Evolutionary conservation across 2,329 filamentous ascomycete genomes (phyloP).

Genomic region (Beauveria sp.): DNA sequence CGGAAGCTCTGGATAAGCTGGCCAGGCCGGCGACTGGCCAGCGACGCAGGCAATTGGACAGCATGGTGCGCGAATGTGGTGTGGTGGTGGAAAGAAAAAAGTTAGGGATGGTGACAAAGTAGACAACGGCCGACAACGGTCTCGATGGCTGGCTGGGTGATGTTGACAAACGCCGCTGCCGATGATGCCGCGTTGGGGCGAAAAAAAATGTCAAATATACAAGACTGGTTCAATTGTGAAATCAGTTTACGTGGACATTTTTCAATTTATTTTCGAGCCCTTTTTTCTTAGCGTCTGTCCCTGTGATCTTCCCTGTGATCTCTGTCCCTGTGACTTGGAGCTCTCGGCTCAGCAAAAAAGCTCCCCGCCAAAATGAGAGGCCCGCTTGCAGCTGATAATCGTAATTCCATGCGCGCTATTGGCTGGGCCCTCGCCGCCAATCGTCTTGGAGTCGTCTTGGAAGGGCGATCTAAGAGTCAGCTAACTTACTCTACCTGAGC

Average conservation of each 20-base stretch:
- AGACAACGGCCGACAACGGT: constrained; percentile 18
- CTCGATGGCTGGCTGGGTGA: constrained; percentile 14
- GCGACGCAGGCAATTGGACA: constrained; percentile 21
- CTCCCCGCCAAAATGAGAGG: constrained; percentile 3
- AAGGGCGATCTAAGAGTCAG: too few relatives aligned
- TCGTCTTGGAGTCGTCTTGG: background rate
- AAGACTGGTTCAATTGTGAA: too few relatives aligned
- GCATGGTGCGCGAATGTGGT: constrained; percentile 16
- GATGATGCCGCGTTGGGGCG: background rate
- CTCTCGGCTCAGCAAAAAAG: background rate
- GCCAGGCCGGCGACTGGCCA: constrained; percentile 17
- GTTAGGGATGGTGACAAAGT: constrained; percentile 11
- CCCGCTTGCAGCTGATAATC: constrained; percentile 9
- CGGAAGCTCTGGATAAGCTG: constrained; percentile 19
- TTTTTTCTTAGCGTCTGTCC: constrained; percentile 20
- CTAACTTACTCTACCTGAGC: too few relatives aligned
- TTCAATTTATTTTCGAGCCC: constrained; percentile 1
- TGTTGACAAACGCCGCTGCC: background rate
- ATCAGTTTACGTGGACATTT: background rate
- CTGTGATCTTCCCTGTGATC: constrained; percentile 30
- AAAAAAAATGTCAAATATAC: background rate
- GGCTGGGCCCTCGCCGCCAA: background rate
- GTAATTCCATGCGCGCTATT: constrained; percentile 4
- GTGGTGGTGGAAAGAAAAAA: constrained; percentile 10
- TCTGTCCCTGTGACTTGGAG: constrained; percentile 9